phyloP scores from a whole-genome alignment of 2,329 filamentous ascomycete species.

The Microsporum canis region DNA sequence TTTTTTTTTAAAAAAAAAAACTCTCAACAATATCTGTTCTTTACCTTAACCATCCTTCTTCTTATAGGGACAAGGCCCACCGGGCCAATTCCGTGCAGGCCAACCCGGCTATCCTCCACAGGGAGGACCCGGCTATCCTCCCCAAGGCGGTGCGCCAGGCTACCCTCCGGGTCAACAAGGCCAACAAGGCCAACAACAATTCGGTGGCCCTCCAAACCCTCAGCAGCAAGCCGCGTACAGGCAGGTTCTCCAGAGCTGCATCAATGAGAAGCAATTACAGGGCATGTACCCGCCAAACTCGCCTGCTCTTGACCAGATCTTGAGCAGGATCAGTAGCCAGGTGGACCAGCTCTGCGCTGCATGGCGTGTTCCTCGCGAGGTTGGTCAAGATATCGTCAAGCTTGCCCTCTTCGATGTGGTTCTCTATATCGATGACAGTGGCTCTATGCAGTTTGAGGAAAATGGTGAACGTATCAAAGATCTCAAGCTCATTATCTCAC shows the following conservation, averaged over 20 bases:
- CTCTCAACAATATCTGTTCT: background rate
- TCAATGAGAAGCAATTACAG: constrained; percentile 51
- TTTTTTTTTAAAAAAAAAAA: background rate
- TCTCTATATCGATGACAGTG: constrained; percentile 57
- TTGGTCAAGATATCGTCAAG: constrained; percentile 53
- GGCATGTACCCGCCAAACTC: constrained; percentile 48
- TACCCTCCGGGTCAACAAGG: constrained; percentile 26
- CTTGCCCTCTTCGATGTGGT: constrained; percentile 52
- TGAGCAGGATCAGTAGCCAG: constrained; percentile 38
- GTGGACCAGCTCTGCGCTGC: constrained; percentile 46
- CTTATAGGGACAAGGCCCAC: constrained; percentile 21
- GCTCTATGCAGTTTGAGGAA: constrained; percentile 59
- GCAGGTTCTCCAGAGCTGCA: constrained; percentile 43
- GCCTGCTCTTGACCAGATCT: constrained; percentile 41
- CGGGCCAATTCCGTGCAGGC: constrained; percentile 23
- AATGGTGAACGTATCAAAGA: constrained; percentile 56
- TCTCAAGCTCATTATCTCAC: constrained; percentile 51
- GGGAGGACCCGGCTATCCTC: constrained; percentile 21
- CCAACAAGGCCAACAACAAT: constrained; percentile 19
- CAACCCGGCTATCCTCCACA: constrained; percentile 24
- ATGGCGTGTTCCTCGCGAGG: constrained; percentile 48
- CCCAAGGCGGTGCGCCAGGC: constrained; percentile 21
- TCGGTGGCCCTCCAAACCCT: constrained; percentile 32
- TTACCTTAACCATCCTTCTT: background rate
- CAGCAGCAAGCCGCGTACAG: constrained; percentile 46